Base-by-base conservation (phyloP, 2,329 filamentous ascomycete genomes). In the Trichophyton schoenleinii region DNA sequence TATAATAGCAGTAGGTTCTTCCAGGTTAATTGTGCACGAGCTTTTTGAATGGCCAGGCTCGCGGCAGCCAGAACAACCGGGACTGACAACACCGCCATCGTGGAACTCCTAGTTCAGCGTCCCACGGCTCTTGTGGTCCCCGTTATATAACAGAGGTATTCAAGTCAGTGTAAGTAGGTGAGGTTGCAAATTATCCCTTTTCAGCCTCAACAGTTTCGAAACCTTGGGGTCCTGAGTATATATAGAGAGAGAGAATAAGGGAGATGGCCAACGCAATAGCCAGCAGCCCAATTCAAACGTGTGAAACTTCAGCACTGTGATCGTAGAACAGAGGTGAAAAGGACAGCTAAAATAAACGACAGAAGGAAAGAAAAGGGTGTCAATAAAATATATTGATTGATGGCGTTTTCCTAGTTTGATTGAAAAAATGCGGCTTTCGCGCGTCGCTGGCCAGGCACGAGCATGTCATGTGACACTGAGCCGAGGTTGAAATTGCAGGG, bases 1-100 rank as follows among this genome's bases (percentile, higher is more conserved):
- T 87, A 81, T 11, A 82, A 58, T 13, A 86, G 53, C n/a, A 70
- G 68, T 34, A 73, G 46, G 3, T 69, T 68, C 59, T 67, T 70
- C 71, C 73, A 75, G 52, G 70, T 64, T 8, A 57, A 28, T n/a
- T 61, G 60, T 3, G 63, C 60, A 44, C 36, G 41, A 69, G 28
- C 15, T n/a, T 9, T 20, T 34, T 60, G 28, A 13, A 63, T 44
- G 8, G 57, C 18, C 11, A 57, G 60, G 48, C 18, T 28, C 0
- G 48, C 8, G 4, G 44, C 5, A 18, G 28, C 22, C 41, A 59
- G 11, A 31, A 31, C 28, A 8, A 25, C 41, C 3, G 58, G 58
- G 11, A 59, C 11, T 22, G 58, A 59, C 48, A 59, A 15, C 28
- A 59, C 44, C 7, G 58, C 22, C 58, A 59, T 59, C 11, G 42